These are phyloP conservation scores for Exsudoporus floridanus DNA, from an alignment of 1,284 basidiomycete species.

Conservation along the genomic window DNA sequence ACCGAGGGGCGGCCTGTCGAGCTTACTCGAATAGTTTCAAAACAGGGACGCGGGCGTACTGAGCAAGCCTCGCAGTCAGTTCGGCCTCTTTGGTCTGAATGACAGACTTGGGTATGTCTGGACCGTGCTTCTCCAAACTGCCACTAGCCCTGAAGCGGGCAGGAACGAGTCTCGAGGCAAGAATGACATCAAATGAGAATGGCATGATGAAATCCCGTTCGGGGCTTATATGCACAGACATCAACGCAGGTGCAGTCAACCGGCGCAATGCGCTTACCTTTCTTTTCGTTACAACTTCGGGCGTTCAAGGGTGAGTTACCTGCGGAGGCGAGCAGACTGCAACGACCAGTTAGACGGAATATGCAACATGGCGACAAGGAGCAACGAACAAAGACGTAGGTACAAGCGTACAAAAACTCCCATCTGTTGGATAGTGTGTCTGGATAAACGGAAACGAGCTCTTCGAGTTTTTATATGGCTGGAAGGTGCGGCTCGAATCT, in stretches of 20 bases:
- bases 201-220: constrained; percentile 22
- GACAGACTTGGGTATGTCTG: constrained; percentile 27
- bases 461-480: constrained; percentile 25
- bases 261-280: constrained; percentile 14
- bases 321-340: constrained; percentile 31
- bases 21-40: constrained; percentile 26
- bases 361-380: background rate
- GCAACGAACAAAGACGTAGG: constrained; percentile 29
- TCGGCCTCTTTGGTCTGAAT: constrained; percentile 23
- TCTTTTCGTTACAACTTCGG: constrained; percentile 8
- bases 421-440: constrained; percentile 35
- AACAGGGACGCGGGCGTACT: constrained; percentile 27
- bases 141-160: constrained; percentile 20
- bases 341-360: constrained; percentile 7
- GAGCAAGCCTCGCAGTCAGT: constrained; percentile 24
- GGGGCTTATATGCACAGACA: constrained; percentile 14
- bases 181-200: constrained; percentile 21
- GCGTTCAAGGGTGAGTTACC: constrained; percentile 35
- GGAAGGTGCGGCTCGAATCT: constrained; percentile 23
- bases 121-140: constrained; percentile 29
- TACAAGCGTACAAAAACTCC: constrained; percentile 35
- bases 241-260: constrained; percentile 5
- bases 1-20: background rate
- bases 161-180: constrained; percentile 25
- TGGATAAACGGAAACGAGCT: constrained; percentile 10